These are phyloP conservation scores for Suillus brevipes DNA, from an alignment of 768 basidiomycete genomes.

Conservation along the genomic window DNA sequence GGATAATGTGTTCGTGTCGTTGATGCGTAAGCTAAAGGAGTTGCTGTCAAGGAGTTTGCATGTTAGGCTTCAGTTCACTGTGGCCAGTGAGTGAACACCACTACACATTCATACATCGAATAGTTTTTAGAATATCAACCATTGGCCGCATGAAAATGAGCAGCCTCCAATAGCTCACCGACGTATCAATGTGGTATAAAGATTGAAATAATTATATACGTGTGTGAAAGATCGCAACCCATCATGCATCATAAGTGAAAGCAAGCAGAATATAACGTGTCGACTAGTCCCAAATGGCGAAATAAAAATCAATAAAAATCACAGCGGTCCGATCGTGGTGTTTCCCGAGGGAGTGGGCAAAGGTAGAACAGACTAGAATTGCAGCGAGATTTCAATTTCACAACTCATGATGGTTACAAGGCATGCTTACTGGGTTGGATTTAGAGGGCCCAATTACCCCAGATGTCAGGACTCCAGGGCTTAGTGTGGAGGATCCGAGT, in stretches of 20 bases:
- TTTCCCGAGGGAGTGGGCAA: neutral
- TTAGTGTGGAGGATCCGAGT: neutral
- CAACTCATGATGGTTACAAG: neutral
- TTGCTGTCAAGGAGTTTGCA: no score
- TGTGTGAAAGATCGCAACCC: neutral
- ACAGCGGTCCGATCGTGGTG: neutral
- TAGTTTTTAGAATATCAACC: neutral
- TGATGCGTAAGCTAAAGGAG: no score
- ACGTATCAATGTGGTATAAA: neutral
- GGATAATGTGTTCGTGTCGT: no score
- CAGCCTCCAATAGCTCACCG: neutral
- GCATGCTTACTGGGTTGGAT: conserved; percentile 2
- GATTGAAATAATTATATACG: neutral
- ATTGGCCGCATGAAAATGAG: neutral
- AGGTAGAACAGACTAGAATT: neutral
- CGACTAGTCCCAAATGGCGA: neutral
- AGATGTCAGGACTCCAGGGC: conserved; percentile 1
- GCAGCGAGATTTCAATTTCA: neutral
- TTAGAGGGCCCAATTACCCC: neutral
- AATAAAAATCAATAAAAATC: neutral
- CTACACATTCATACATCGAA: no score
- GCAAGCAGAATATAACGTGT: neutral
- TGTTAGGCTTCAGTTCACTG: no score
- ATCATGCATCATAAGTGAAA: neutral
- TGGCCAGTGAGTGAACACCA: no score